Evolutionary conservation across 352 stramenopile species (phyloP), one percentile per base, ranked within the genome.

Genomic region (Pythium rishiriense): DNA sequence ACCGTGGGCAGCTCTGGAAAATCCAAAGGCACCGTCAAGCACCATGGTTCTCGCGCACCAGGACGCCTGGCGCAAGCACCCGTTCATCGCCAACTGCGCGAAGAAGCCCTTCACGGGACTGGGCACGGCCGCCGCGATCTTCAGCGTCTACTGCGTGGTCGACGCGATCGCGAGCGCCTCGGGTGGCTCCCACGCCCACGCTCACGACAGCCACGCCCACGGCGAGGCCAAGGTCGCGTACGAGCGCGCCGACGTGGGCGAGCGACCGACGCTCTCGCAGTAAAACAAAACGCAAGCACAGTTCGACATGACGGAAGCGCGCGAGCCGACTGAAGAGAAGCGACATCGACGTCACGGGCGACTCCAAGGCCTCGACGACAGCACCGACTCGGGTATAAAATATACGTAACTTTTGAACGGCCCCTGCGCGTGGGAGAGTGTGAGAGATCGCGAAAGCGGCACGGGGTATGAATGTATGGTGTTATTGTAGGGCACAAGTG

Each of bases 31-130:
- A 43, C 37, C 10, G 9, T n/a, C 4, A 35, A 54, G 24, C 63
- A 75, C 26, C 42, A 95, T 95, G 86, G 86, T 95, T 79, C 79
- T 95, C 73, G 78, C 83, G 24, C 79, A 90, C 59, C 86, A 95
- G 75, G 86, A 95, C 83, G 86, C 86, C 56, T 95, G 86, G 86
- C 74, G 86, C 63, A 93, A 88, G 83, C 86, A 95, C 73, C 86
- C 86, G 28, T 95, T 95, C 79, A 87, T 95, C 72, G 58, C 67
- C 42, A 76, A 77, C 64, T 93, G 84, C 73, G 78, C 68, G 66
- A 95, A 92, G 83, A 95, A 95, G 78, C 86, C 86, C 21, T 87
- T 95, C 64, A 87, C 86, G 25, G 86, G 86, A 15, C 63, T 95
- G 37, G 86, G 84, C 45, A 79, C 84, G 58, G 86, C 84, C 28